Base-by-base conservation (phyloP, 176 grass and related monocot genomes). In the Eleusine indica region DNA sequence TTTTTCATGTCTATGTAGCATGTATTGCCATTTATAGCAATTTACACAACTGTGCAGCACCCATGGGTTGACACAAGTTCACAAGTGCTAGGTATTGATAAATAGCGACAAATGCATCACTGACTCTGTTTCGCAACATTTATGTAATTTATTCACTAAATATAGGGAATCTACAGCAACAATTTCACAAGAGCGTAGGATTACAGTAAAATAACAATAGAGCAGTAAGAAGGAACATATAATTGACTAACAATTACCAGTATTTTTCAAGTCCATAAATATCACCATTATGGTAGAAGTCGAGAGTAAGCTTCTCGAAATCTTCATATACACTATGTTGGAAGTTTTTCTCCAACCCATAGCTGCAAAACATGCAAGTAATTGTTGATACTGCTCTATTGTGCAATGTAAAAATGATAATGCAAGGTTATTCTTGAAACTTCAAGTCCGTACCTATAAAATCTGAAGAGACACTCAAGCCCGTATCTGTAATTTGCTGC, bases 241-340 rank as follows among this genome's bases (percentile, higher is more conserved):
- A 75, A 22, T 53, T 71, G 72, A 25, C 14, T 35, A 72, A 7
- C 14, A 65, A 58, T 82, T 96, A 99, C 97, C 97, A 99, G 88
- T 99, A 99, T 89, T 99, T 99, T 87, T 99, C 97, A 39, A 99
- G 91, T 17, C 97, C 97, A 84, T 99, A 99, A 61, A 99, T 86
- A 91, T 94, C 89, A 3, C 97, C 93, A 62, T 92, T 99, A 44
- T 70, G 62, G 65, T 96, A 96, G 75, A 87, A 99, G 15, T 94
- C 88, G 0, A 96, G 82, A 9, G 91, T 89, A 78, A 96, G 78
- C 61, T 92, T 88, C 88, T 99, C 97, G 3, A 99, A 99, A 86
- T 99, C 97, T 82, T 89, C 92, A 90, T 94, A 99, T 41, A 96
- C 74, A 88, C 91, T 92, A 25, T 68, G 74, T 70, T 89, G 92